Conservation (phyloP, 441 rosid species). For the Manihot esculenta region DNA sequence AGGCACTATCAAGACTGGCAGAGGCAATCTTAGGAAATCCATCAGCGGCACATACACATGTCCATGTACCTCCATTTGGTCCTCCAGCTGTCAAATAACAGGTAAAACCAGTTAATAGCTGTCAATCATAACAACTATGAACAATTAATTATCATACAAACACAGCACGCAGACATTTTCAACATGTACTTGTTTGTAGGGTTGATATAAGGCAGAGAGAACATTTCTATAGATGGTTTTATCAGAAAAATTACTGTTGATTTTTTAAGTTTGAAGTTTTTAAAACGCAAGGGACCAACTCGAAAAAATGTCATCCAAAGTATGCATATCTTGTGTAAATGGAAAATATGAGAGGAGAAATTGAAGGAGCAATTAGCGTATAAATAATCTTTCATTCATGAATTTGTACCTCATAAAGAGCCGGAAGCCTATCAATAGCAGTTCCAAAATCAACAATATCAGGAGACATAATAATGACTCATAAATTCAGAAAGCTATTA, state of each 20-base stretch:
- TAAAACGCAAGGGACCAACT: neutral
- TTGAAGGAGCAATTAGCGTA: neutral
- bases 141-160: neutral
- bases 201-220: neutral
- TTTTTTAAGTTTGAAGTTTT: no score
- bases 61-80: constrained; percentile 52
- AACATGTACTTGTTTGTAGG: neutral
- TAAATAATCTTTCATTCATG: neutral
- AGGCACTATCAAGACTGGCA: constrained; percentile 42
- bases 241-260: neutral
- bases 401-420: neutral
- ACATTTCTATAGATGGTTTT: neutral
- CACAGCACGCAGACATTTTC: neutral
- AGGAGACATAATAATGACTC: neutral
- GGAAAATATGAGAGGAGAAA: neutral
- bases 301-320: neutral
- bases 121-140: neutral
- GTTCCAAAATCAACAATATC: neutral
- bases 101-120: constrained; percentile 3
- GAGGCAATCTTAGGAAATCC: constrained; percentile 67
- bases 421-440: neutral
- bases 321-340: neutral
- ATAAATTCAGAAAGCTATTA: no score
- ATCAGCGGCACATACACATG: constrained; percentile 60
- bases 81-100: constrained; percentile 33